A percentile compares a stretch with the other conserved stretches of the same genome.
phyloP scores from a whole-genome alignment of 495 filamentous ascomycete genomes.

The Penicillium alfredii region DNA sequence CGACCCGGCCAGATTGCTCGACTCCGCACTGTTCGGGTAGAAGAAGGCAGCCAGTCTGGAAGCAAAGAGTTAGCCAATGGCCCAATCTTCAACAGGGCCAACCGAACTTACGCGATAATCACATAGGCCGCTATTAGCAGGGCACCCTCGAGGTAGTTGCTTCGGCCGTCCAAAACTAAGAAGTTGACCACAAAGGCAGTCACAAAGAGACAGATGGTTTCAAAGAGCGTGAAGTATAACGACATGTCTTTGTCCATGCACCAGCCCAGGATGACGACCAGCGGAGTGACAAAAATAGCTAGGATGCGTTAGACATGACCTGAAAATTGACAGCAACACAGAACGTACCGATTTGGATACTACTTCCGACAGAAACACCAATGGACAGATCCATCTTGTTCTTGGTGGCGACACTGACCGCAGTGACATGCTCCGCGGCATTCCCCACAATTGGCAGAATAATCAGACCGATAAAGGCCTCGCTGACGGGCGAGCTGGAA shows the following conservation, averaged over 20 bases:
- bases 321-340: neutral
- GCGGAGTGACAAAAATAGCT: conserved; percentile 82
- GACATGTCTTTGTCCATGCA: conserved; percentile 75
- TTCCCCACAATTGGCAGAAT: conserved; percentile 88
- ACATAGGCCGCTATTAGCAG: conserved; percentile 78
- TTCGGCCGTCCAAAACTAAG: conserved; percentile 77
- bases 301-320: conserved; percentile 28
- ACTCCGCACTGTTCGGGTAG: conserved; percentile 22
- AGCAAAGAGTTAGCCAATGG: conserved; percentile 4
- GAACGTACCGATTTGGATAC: conserved; percentile 60
- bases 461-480: conserved; percentile 84
- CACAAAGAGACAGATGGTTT: conserved; percentile 81
- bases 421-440: conserved; percentile 87
- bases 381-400: conserved; percentile 97
- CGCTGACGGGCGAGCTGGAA: conserved; percentile 53
- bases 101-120: conserved; percentile 39
- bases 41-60: conserved; percentile 34
- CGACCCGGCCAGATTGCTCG: conserved; percentile 25
- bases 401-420: conserved; percentile 80
- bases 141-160: conserved; percentile 84
- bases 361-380: conserved; percentile 80
- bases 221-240: conserved; percentile 87
- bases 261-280: conserved; percentile 89
- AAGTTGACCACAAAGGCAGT: conserved; percentile 87
- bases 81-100: too few species aligned